A percentile compares a stretch with the other conserved stretches of the same genome.
These are phyloP conservation scores for Cladophialophora psammophila DNA, from an alignment of 2,329 filamentous ascomycete species.

Conservation along the genomic window DNA sequence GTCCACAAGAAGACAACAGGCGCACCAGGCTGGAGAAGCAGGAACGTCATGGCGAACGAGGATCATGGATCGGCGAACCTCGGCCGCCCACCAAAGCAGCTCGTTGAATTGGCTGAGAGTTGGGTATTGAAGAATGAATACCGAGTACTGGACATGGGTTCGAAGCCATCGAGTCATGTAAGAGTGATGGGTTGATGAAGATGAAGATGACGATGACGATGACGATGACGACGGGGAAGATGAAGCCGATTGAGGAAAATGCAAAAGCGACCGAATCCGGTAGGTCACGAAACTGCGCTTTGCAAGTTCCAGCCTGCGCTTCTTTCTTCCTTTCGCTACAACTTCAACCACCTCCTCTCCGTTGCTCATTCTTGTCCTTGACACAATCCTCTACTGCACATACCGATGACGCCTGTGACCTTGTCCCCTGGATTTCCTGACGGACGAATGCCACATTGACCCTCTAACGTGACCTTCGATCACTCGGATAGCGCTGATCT, in stretches of 20 bases:
- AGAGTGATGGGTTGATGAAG: too few relatives aligned
- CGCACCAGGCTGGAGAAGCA: neutral
- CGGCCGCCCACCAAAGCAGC: neutral
- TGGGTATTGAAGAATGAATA: neutral
- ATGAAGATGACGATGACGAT: too few relatives aligned
- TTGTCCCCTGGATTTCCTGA: neutral
- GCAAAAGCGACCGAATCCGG: too few relatives aligned
- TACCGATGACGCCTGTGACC: neutral
- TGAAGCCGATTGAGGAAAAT: too few relatives aligned
- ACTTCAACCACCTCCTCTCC: too few relatives aligned
- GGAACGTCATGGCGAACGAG: neutral
- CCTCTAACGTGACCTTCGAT: neutral
- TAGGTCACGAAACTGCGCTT: too few relatives aligned
- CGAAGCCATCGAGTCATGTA: too few relatives aligned
- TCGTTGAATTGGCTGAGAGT: neutral
- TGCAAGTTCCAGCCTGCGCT: neutral
- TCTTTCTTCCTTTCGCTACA: too few relatives aligned
- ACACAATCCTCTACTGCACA: neutral
- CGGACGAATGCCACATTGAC: neutral
- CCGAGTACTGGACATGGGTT: too few relatives aligned
- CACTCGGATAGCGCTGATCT: neutral
- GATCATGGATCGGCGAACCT: slow-evolving; percentile 3
- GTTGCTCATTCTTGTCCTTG: too few relatives aligned
- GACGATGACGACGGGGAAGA: too few relatives aligned
- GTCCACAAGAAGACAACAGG: neutral